These are phyloP conservation scores for Claviceps fusiformis DNA, from an alignment of 2,329 filamentous ascomycete species.

Conservation along the genomic window DNA sequence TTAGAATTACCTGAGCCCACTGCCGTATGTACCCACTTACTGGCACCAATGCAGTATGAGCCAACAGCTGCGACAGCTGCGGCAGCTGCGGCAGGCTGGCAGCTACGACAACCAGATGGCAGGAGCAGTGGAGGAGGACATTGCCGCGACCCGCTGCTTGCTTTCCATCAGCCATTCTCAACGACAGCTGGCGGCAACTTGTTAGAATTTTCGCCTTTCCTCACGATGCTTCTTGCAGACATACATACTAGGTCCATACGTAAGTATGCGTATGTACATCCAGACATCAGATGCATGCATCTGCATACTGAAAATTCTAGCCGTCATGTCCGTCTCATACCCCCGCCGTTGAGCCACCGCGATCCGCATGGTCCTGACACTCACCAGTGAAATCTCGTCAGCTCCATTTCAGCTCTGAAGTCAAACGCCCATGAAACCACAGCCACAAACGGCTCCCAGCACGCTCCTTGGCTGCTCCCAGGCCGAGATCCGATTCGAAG, in stretches of 20 bases:
- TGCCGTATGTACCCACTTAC: background rate
- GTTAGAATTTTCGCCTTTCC: background rate
- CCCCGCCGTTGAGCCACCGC: background rate
- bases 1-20: background rate
- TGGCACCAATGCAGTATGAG: background rate
- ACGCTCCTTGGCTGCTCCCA: background rate
- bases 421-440: background rate
- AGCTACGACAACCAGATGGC: background rate
- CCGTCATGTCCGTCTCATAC: background rate
- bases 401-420: background rate
- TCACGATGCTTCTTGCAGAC: background rate
- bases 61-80: background rate
- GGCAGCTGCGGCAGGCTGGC: background rate
- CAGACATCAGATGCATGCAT: background rate
- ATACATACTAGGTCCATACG: background rate
- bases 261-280: background rate
- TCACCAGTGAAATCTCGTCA: background rate
- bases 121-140: no score
- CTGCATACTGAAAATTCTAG: background rate
- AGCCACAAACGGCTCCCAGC: background rate
- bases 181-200: background rate
- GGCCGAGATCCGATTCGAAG: background rate
- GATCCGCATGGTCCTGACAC: background rate
- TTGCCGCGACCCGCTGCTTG: background rate
- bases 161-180: background rate